Evolutionary conservation across 495 filamentous ascomycete genomes (phyloP).

Genomic region (Penicillium coprophilum): DNA sequence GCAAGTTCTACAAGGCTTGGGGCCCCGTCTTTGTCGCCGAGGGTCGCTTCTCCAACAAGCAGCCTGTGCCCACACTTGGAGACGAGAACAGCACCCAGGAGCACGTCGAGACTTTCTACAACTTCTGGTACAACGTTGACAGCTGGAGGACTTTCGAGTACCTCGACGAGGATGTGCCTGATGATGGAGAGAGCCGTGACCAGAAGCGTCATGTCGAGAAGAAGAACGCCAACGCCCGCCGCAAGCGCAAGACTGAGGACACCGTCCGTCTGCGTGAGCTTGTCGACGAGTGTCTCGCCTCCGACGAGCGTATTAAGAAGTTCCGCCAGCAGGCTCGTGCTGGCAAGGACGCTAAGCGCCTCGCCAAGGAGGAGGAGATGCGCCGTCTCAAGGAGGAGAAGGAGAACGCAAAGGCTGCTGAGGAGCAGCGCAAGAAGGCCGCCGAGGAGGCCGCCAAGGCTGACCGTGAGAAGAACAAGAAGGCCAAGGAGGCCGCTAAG

Average conservation of each 20-base stretch:
- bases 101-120: slow-evolving; percentile 93
- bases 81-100: slow-evolving; percentile 83
- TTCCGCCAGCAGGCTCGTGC: slow-evolving; percentile 90
- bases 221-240: slow-evolving; percentile 95
- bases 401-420: slow-evolving; percentile 71
- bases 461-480: slow-evolving; percentile 81
- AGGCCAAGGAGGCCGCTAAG: slow-evolving; percentile 96
- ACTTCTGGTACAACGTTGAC: slow-evolving; percentile 99
- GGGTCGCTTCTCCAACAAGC: slow-evolving; percentile 83
- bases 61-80: slow-evolving; percentile 82
- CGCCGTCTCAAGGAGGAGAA: slow-evolving; percentile 80
- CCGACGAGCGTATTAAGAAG: slow-evolving; percentile 93
- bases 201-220: slow-evolving; percentile 97
- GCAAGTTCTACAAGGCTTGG: slow-evolving; percentile 96
- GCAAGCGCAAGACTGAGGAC: slow-evolving; percentile 99
- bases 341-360: slow-evolving; percentile 87
- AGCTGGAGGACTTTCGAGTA: slow-evolving; percentile 98
- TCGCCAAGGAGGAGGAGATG: slow-evolving; percentile 89
- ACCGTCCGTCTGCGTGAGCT: slow-evolving; percentile 83
- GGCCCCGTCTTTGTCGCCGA: slow-evolving; percentile 81
- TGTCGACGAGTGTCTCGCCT: slow-evolving; percentile 76
- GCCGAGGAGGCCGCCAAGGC: slow-evolving; percentile 83
- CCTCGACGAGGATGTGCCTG: slow-evolving; percentile 96
- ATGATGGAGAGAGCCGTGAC: slow-evolving; percentile 97
- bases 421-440: slow-evolving; percentile 72